These are phyloP conservation scores for Phaeosphaeriaceae sp. DNA, from an alignment of 2,329 filamentous ascomycete species.

Conservation along the genomic window DNA sequence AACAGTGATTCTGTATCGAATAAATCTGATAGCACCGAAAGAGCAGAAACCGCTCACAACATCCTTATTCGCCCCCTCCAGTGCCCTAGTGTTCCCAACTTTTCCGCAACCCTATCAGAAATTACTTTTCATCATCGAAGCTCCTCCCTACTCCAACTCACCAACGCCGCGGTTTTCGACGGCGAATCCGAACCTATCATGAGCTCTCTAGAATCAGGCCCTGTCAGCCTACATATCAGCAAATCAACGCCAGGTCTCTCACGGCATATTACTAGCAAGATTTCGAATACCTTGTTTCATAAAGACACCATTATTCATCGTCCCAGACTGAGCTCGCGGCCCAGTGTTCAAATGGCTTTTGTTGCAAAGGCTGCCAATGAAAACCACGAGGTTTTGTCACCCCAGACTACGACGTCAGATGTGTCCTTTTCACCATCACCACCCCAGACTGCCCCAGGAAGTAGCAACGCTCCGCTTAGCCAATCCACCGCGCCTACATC, in stretches of 20 bases:
- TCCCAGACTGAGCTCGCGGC: slow-evolving; percentile 35
- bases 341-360: slow-evolving; percentile 27
- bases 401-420: slow-evolving; percentile 19
- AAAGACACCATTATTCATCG: slow-evolving; percentile 43
- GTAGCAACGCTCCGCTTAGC: slow-evolving; percentile 34
- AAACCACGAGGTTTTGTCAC: slow-evolving; percentile 3
- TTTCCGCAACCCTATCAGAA: slow-evolving; percentile 13
- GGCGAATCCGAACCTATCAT: slow-evolving; percentile 43
- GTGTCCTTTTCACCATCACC: slow-evolving; percentile 33
- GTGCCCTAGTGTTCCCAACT: slow-evolving; percentile 20
- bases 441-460: slow-evolving; percentile 33
- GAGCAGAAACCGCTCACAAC: slow-evolving; percentile 6
- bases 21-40: slow-evolving; percentile 20
- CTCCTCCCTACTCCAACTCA: slow-evolving; percentile 32
- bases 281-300: slow-evolving; percentile 35
- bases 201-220: slow-evolving; percentile 11
- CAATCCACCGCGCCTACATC: slow-evolving; percentile 47
- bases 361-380: slow-evolving; percentile 10
- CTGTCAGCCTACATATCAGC: slow-evolving; percentile 27
- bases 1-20: slow-evolving; percentile 19
- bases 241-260: slow-evolving; percentile 40
- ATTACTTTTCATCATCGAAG: slow-evolving; percentile 17
- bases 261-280: slow-evolving; percentile 30
- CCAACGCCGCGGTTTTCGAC: slow-evolving; percentile 38
- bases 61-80: slow-evolving; percentile 13